A percentile compares a stretch with the other conserved stretches of the same genome.
phyloP scores from a whole-genome alignment of 169 alveolate genomes.

The Amoebophrya sp. region DNA sequence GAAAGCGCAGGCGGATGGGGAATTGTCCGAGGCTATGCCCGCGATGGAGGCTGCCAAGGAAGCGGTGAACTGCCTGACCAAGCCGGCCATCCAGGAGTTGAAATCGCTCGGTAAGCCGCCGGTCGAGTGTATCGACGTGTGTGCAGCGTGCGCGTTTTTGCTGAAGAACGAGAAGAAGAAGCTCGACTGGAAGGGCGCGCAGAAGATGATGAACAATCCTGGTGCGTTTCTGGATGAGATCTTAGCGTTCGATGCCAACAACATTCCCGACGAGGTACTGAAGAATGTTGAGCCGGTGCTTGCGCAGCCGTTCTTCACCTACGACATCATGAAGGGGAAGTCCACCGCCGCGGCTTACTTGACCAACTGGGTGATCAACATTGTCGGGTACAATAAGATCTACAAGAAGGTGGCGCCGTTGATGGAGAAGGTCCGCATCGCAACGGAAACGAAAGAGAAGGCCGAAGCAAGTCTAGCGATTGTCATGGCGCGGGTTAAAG shows the following conservation, averaged over 20 bases:
- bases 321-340: slow-evolving; percentile 82
- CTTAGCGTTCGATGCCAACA: slow-evolving; percentile 77
- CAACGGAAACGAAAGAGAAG: slow-evolving; percentile 73
- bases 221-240: slow-evolving; percentile 79
- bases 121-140: slow-evolving; percentile 76
- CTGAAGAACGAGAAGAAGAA: slow-evolving; percentile 82
- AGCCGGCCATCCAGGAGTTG: slow-evolving; percentile 84
- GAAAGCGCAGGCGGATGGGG: slow-evolving; percentile 78
- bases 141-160: slow-evolving; percentile 82
- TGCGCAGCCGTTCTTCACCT: slow-evolving; percentile 77
- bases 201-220: slow-evolving; percentile 86
- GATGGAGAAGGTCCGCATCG: slow-evolving; percentile 81
- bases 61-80: slow-evolving; percentile 88
- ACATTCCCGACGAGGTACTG: slow-evolving; percentile 84
- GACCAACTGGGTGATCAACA: slow-evolving; percentile 86
- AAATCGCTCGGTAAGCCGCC: slow-evolving; percentile 91
- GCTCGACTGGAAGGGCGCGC: slow-evolving; percentile 82
- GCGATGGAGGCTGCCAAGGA: slow-evolving; percentile 67
- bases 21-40: slow-evolving; percentile 88
- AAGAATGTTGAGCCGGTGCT: slow-evolving; percentile 74
- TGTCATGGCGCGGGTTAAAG: slow-evolving; percentile 76
- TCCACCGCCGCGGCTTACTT: slow-evolving; percentile 89
- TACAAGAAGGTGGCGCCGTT: slow-evolving; percentile 86
- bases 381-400: slow-evolving; percentile 84
- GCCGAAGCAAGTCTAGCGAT: slow-evolving; percentile 83